Conservation (phyloP, 495 filamentous ascomycete genomes). For the Tuber calosporum region DNA sequence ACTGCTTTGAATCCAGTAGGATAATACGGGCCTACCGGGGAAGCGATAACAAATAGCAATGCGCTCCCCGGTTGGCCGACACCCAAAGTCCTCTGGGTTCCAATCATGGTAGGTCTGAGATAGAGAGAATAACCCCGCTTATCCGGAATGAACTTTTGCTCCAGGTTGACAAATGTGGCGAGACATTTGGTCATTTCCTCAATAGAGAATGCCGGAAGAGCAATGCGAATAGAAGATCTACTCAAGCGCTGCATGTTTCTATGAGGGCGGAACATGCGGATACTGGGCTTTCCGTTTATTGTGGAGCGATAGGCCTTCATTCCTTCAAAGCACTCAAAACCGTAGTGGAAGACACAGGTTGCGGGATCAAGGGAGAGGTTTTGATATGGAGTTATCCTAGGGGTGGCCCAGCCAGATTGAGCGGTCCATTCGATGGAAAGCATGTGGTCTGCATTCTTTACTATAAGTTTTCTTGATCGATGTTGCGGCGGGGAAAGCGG, state of each 20-base stretch:
- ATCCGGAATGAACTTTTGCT: conserved; percentile 80
- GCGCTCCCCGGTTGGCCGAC: conserved; percentile 86
- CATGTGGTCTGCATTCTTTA: conserved; percentile 74
- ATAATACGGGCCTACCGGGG: conserved; percentile 95
- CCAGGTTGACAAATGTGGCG: conserved; percentile 65
- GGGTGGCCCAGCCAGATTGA: conserved; percentile 66
- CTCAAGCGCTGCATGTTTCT: conserved; percentile 94
- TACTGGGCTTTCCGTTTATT: conserved; percentile 56
- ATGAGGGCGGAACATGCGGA: conserved; percentile 87
- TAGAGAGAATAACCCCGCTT: conserved; percentile 85
- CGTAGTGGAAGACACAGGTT: conserved; percentile 97
- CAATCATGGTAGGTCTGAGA: conserved; percentile 92
- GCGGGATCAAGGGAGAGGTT: conserved; percentile 93
- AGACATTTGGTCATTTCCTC: conserved; percentile 70
- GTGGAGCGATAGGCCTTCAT: conserved; percentile 81
- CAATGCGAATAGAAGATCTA: conserved; percentile 79
- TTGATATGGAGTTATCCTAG: conserved; percentile 84
- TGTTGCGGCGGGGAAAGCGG: neutral
- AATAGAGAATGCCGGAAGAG: conserved; percentile 73
- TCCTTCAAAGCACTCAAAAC: conserved; percentile 93
- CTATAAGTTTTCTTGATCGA: neutral
- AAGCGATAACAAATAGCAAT: conserved; percentile 87
- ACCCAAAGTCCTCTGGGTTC: conserved; percentile 86
- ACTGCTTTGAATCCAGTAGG: conserved; percentile 96
- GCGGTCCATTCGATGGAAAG: conserved; percentile 90